Evolutionary conservation across 768 basidiomycete genomes (phyloP), one percentile per base, ranked within the genome.

Genomic region (Amanita jacksonii): DNA sequence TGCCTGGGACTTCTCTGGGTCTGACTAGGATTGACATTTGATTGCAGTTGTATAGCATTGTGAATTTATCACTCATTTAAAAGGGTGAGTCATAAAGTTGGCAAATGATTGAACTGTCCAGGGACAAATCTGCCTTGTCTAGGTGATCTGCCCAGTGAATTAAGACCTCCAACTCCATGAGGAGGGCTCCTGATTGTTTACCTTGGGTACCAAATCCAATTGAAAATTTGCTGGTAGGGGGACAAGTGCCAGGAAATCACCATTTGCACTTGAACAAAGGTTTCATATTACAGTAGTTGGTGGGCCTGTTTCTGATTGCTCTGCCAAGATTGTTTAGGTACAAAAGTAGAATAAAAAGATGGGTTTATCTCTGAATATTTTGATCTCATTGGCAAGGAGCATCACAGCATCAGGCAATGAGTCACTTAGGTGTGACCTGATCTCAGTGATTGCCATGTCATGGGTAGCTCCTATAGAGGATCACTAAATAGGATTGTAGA

Each of bases 161-260:
- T 39, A 25, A 28, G 38, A 39, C 23, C 38, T 39, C 38, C 38
- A 39, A 39, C 16, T 28, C 38, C n/a, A 27, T 27, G 38, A 39
- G 38, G 38, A 27, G 38, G 38, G 38, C 24, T 28, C 25, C 24
- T 39, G 38, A 27, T 39, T 15, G n/a, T 39, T 27, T 39, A 10
- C 15, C 24, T 25, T 39, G 38, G 38, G 38, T 16, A 28, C 38
- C 38, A 39, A 39, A 39, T 39, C 38, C 38, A 39, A 39, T 16
- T 39, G 38, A 28, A 39, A n/a, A 39, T 27, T 39, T 28, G 38
- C 25, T 25, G 38, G 38, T 39, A 25, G 38, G 38, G 38, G 38
- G 23, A 39, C 38, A 39, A 39, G 15, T 24, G 24, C 38, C 25
- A 39, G 38, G 38, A 25, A 39, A 39, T 39, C 38, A 27, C 38